Percentiles rank a stretch among this genome's conserved stretches.
These are phyloP conservation scores for Flammula alnicola DNA, from an alignment of 1,284 basidiomycete genomes.

Conservation along the genomic window DNA sequence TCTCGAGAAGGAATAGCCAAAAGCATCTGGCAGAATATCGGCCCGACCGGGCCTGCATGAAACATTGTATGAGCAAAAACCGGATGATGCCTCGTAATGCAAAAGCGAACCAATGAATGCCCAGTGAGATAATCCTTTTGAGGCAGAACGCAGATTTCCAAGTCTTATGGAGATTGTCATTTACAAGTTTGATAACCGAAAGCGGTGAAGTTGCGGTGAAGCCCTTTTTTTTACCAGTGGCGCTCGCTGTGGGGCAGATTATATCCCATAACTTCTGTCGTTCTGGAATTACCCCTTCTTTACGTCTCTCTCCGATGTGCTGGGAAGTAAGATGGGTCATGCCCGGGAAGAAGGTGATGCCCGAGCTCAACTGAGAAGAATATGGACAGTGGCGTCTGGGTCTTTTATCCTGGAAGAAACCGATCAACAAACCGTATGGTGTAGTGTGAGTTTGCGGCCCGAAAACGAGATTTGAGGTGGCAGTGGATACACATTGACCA, in stretches of 20 bases:
- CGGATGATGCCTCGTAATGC: too few relatives aligned
- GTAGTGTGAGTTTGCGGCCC: slow-evolving; percentile 5
- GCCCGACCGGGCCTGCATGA: too few relatives aligned
- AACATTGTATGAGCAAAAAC: too few relatives aligned
- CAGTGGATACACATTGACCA: too few relatives aligned
- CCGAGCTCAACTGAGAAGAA: slow-evolving; percentile 1
- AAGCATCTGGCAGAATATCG: too few relatives aligned
- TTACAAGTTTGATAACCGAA: background rate
- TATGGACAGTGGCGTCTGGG: slow-evolving; percentile 6
- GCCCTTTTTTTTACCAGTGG: slow-evolving; percentile 7
- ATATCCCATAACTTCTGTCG: background rate
- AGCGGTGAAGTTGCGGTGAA: slow-evolving; percentile 2
- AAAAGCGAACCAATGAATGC: too few relatives aligned
- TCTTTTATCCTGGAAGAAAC: slow-evolving; percentile 11
- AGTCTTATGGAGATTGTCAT: background rate
- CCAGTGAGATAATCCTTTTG: background rate
- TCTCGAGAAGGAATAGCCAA: too few relatives aligned
- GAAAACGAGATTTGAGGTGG: slow-evolving; percentile 5
- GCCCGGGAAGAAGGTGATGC: slow-evolving; percentile 3
- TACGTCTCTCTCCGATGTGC: background rate
- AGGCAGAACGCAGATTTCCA: background rate
- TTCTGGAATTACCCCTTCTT: background rate
- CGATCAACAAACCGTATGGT: slow-evolving; percentile 6
- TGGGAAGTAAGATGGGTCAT: background rate
- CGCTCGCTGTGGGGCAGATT: background rate